These are phyloP conservation scores for Petunia axillaris DNA, from an alignment of 257 asterid species.

Conservation along the genomic window DNA sequence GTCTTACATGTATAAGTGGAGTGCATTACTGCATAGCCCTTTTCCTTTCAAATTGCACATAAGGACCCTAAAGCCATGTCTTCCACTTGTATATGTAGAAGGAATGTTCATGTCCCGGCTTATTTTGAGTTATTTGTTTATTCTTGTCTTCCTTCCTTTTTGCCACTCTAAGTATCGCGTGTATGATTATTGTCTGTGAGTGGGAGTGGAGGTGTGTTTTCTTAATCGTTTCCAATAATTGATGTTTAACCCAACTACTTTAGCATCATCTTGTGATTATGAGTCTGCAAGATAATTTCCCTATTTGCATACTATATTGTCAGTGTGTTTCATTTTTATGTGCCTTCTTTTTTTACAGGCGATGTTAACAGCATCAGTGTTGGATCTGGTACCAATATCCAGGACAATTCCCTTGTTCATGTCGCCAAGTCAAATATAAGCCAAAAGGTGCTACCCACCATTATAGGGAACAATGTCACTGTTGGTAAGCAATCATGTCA, in stretches of 20 bases:
- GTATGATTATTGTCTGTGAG: not conserved
- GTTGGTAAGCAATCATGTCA: slow-evolving; percentile 52
- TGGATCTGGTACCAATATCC: slow-evolving; percentile 82
- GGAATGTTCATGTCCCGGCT: too few relatives aligned
- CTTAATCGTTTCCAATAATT: not conserved
- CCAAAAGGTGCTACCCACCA: slow-evolving; percentile 76
- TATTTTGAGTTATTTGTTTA: not conserved
- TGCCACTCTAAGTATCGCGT: not conserved
- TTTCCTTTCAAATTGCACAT: not conserved
- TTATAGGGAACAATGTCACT: slow-evolving; percentile 77
- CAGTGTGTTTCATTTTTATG: not conserved
- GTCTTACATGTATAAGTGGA: not conserved
- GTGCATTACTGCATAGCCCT: not conserved
- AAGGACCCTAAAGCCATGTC: too few relatives aligned
- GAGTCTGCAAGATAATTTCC: not conserved
- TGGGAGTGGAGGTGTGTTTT: not conserved
- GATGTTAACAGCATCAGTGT: slow-evolving; percentile 72
- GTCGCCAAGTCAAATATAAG: slow-evolving; percentile 77
- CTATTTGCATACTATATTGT: not conserved
- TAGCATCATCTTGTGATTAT: not conserved
- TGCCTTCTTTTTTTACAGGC: slow-evolving; percentile 45
- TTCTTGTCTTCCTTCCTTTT: not conserved
- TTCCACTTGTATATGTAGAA: not conserved
- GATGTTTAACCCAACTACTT: not conserved
- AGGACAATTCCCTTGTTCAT: slow-evolving; percentile 82